Evolutionary conservation across 805 yeast genomes (phyloP), one percentile per base, ranked within the genome.

Genomic region (Starmerella floricola): DNA sequence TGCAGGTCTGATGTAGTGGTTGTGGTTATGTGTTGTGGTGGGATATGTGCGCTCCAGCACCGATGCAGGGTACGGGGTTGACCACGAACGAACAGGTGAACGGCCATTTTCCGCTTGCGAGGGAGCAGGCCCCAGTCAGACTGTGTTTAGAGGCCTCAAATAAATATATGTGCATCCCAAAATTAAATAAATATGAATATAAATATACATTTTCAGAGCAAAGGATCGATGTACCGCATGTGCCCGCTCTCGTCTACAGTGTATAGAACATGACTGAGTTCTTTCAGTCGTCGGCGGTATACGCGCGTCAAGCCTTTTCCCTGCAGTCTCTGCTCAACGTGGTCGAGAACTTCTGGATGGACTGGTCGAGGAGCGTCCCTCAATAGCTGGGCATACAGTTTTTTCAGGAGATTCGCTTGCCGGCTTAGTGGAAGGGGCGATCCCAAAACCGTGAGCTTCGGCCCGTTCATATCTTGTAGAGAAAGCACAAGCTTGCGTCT

Each of bases 311-410:
- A 17, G 2, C 2, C 16, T 12, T 8, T 21, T n/a, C 32, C 13
- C 13, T 11, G 2, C 13, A 15, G 11, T 10, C 6, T 24, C 5
- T 5, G 2, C 3, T 13, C 23, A 5, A 47, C 10, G 15, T 40
- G 33, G 6, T 31, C 29, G 11, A 44, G 21, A 6, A 28, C 36
- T 2, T 38, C 40, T 6, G 48, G 48, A 18, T 47, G 50, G 5
- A 47, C 37, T 2, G 50, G 50, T n/a, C 38, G 36, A 12, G 38
- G 39, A 6, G 41, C 40, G 19, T 47, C 48, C 10, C 44, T 24
- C 6, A 41, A 13, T 3, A 47, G 18, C 18, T 31, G 23, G n/a
- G 23, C 28, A 29, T 41, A 47, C 13, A 44, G 18, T 6, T n/a
- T 18, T 10, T 21, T 31, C 12, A 47, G 34, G 20, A 31, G 34